Evolutionary conservation across 768 basidiomycete species (phyloP), one percentile per base, ranked within the genome.

Genomic region (Piloderma croceum): DNA sequence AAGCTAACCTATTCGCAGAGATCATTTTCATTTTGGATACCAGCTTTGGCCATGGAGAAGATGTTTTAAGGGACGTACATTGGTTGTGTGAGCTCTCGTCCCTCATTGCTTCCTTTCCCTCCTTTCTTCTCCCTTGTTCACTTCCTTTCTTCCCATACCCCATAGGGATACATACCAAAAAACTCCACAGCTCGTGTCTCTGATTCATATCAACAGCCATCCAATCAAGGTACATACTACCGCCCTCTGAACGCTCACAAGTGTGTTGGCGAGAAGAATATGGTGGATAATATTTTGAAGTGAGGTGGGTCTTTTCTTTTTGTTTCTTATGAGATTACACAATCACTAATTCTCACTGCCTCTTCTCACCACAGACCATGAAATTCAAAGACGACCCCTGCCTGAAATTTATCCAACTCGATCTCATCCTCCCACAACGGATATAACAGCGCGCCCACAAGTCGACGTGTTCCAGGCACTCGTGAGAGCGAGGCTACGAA

Each of bases 381-480:
- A 97, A 41, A 74, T 89, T 36, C 94, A 99, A 53, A 83, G 92
- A 96, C 61, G 96, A 98, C 45, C 92, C 96, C 49, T 92, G 96
- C 1, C 75, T 94, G 25, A 93, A 98, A 57, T 98, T 85, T 57
- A 88, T 97, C 50, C 82, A 90, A 18, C 73, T 89, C 31, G 91
- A 94, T 52, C 69, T 94, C 20, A 74, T 91, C 11, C 66, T 76
- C 52, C n/a, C n/a, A n/a, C n/a, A 20, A 65, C 76, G 40, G 93
- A 93, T 52, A 74, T 77, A 21, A 79, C 86, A 31, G 97, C 93
- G 0, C 78, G 92, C 22, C 71, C 94, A 29, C 90, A 96, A 52
- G 87, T 94, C 1, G 94, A 99, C 52, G 89, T 98, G n/a, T 76
- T 96, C 3, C 87, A 91, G 41, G 89, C 93, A 0, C 70, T 99